Evolutionary conservation across 176 grass and related monocot species (phyloP), one percentile per base, ranked within the genome.

Genomic region (Avena eriantha): DNA sequence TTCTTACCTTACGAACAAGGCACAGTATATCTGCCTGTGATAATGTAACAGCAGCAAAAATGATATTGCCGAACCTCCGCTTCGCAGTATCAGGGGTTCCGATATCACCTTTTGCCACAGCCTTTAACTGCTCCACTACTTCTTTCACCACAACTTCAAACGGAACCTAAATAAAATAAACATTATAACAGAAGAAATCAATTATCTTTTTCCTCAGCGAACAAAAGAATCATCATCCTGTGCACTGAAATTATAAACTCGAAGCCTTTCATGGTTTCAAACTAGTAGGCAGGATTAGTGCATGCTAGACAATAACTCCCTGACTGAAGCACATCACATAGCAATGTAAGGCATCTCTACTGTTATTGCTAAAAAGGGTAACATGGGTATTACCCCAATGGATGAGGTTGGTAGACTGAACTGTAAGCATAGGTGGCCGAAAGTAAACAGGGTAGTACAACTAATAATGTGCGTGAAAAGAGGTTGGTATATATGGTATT

Each of bases 141-240:
- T 80, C 84, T 88, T 92, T 95, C 65, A 98, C 93, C 8, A 82
- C 92, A 71, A 64, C 83, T 21, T 95, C 92, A 98, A 98, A 98
- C 9, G 96, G 93, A 75, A 98, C 93, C 96, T 98, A 89, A 15
- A 78, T 6, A 88, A 17, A 78, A 23, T 56, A 49, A 31, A 35
- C 4, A 59, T 77, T 21, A 5, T 10, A 73, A 3, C 39, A 75
- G 2, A 58, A 71, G 7, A 56, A 75, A 34, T 54, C 10, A 7
- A 46, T 22, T 72, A 71, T 12, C 18, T 72, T 22, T 6, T 12
- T 22, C 19, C 39, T 14, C 8, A 22, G 1, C 16, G 19, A 72
- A 46, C 36, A 71, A 71, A 45, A 71, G n/a, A 43, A 86, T 69
- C 48, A 69, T 31, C 17, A 35, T 51, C 43, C 3, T 69, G 21